Evolutionary conservation across 2,329 filamentous ascomycete genomes (phyloP).

Genomic region (Paracoccidioides brasiliensis): DNA sequence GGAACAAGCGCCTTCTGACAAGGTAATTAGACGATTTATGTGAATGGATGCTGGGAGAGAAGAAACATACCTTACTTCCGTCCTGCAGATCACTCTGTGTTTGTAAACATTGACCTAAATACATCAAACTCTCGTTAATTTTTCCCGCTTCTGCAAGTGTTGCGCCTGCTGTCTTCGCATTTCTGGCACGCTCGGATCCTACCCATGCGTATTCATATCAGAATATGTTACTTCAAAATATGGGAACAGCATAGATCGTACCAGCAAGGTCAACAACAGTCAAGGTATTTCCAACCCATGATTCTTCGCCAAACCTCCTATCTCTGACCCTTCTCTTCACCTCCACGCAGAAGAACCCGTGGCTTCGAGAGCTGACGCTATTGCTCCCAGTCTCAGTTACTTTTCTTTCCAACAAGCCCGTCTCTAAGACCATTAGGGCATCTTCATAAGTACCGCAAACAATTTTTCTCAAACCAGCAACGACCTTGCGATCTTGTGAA

Average conservation of each 20-base stretch:
- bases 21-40: not conserved
- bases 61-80: slow-evolving; percentile 51
- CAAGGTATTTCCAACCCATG: slow-evolving; percentile 65
- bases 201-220: not conserved
- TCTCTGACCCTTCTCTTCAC: slow-evolving; percentile 61
- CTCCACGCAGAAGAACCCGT: slow-evolving; percentile 93
- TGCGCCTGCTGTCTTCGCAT: slow-evolving; percentile 84
- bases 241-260: slow-evolving; percentile 13
- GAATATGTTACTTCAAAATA: not conserved
- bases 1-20: slow-evolving; percentile 57
- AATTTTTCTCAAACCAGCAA: slow-evolving; percentile 81
- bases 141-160: slow-evolving; percentile 93
- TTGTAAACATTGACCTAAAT: slow-evolving; percentile 89
- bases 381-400: slow-evolving; percentile 89
- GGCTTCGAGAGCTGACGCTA: slow-evolving; percentile 79
- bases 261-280: slow-evolving; percentile 88
- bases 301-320: slow-evolving; percentile 39
- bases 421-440: slow-evolving; percentile 78
- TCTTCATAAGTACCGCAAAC: slow-evolving; percentile 72
- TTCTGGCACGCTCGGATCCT: slow-evolving; percentile 77
- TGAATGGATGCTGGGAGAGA: not conserved
- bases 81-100: slow-evolving; percentile 74
- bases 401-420: slow-evolving; percentile 71
- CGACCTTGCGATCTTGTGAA: slow-evolving; percentile 83
- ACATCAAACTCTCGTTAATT: slow-evolving; percentile 98